phyloP scores from a whole-genome alignment of 768 basidiomycete genomes.

The Podaxis carcinomalis region DNA sequence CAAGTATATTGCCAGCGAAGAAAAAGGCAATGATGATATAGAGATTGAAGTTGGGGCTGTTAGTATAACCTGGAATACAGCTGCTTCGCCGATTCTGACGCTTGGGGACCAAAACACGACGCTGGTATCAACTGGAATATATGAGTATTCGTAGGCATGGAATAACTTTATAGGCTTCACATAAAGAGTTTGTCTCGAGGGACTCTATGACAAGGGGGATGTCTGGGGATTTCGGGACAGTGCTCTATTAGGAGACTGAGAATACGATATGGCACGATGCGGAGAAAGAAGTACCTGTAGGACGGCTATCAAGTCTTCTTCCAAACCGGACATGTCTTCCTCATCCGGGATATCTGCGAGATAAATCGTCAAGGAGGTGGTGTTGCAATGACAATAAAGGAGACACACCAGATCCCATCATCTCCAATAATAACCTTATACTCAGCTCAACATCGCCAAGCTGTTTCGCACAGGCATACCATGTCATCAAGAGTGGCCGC shows the following conservation, averaged over 20 bases:
- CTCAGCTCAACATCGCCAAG: constrained; percentile 75
- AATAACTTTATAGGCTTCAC: constrained; percentile 35
- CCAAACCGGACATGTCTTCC: constrained; percentile 47
- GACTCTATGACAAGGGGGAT: constrained; percentile 59
- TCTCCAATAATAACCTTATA: constrained; percentile 74
- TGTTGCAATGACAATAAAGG: neutral
- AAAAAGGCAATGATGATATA: constrained; percentile 58
- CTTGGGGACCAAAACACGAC: constrained; percentile 70
- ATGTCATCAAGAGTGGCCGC: constrained; percentile 66
- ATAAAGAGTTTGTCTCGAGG: constrained; percentile 55
- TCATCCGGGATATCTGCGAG: constrained; percentile 30
- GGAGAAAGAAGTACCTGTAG: constrained; percentile 48
- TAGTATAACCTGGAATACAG: constrained; percentile 74
- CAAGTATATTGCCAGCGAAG: constrained; percentile 57
- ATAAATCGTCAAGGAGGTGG: constrained; percentile 2
- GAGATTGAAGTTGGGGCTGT: constrained; percentile 43
- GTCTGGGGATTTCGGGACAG: constrained; percentile 57
- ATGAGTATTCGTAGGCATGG: constrained; percentile 4
- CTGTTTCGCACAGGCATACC: constrained; percentile 81
- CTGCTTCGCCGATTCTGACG: constrained; percentile 53
- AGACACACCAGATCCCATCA: constrained; percentile 69
- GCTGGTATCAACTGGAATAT: constrained; percentile 52
- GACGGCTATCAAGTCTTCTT: constrained; percentile 71
- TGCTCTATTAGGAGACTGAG: constrained; percentile 44
- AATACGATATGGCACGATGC: neutral